A percentile compares a stretch with the other conserved stretches of the same genome.
These are phyloP conservation scores for Aspergillus brunneoviolaceus DNA, from an alignment of 2,329 filamentous ascomycete species.

Conservation along the genomic window DNA sequence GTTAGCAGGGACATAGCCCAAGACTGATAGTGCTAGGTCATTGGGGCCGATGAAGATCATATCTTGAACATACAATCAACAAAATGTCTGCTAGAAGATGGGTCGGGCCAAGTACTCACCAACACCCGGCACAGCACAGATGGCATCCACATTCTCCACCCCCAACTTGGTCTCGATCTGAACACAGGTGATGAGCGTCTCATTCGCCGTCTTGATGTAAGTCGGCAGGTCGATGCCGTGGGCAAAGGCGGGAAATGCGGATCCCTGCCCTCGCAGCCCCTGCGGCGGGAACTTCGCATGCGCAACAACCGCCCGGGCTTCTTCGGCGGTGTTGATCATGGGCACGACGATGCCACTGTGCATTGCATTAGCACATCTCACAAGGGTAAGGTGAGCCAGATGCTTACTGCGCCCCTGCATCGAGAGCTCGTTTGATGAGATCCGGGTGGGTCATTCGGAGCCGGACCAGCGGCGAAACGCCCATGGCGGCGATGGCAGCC, in stretches of 20 bases:
- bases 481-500: constrained; percentile 26
- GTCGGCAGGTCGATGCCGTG: no score
- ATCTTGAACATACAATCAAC: no score
- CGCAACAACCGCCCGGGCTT: no score
- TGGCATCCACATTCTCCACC: constrained; percentile 43
- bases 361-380: not conserved
- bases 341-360: constrained; percentile 52
- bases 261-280: no score
- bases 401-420: constrained; percentile 26
- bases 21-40: no score
- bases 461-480: constrained; percentile 27
- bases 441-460: constrained; percentile 21
- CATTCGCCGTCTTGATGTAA: no score
- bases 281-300: no score
- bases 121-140: constrained; percentile 39
- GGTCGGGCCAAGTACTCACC: constrained; percentile 28
- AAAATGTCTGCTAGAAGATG: no score
- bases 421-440: constrained; percentile 28
- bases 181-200: constrained; percentile 18
- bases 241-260: no score
- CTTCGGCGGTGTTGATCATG: no score
- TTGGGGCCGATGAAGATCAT: no score
- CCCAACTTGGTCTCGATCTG: constrained; percentile 43
- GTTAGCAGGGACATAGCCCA: no score
- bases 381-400: not conserved